Conservation (phyloP, 1,139 yeast species). For the Saccharomycopsis hybrid region DNA sequence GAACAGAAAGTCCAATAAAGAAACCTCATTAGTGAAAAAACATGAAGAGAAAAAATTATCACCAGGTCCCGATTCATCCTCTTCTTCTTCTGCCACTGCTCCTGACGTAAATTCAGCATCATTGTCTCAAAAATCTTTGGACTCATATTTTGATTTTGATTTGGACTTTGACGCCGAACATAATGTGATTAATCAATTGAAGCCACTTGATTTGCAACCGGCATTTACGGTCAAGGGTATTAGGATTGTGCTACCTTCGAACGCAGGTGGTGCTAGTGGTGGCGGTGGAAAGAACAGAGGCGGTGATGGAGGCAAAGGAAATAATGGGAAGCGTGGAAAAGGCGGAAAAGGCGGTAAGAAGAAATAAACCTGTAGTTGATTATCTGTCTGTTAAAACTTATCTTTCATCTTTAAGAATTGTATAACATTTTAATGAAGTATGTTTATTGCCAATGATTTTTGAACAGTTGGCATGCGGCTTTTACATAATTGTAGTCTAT, state of each 20-base stretch:
- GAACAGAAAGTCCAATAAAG: conserved; percentile 42
- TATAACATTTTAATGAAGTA: too few relatives aligned
- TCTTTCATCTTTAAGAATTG: too few relatives aligned
- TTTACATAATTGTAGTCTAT: too few relatives aligned
- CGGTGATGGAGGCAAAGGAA: conserved; percentile 24
- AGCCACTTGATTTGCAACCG: conserved; percentile 48
- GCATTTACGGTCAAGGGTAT: conserved; percentile 47
- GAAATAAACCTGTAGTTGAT: too few relatives aligned
- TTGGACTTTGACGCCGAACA: conserved; percentile 71
- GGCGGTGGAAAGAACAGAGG: conserved; percentile 21
- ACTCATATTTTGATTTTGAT: conserved; percentile 24
- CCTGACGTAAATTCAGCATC: too few relatives aligned
- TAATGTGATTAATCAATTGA: conserved; percentile 48
- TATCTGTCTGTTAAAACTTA: too few relatives aligned
- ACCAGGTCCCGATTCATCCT: neutral
- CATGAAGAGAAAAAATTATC: conserved; percentile 7
- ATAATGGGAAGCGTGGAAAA: conserved; percentile 4
- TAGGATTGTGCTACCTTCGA: conserved; percentile 35
- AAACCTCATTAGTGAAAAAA: conserved; percentile 35
- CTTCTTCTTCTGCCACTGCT: too few relatives aligned
- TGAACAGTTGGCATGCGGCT: too few relatives aligned
- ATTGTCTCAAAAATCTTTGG: neutral
- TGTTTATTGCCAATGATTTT: too few relatives aligned
- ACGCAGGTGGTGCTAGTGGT: conserved; percentile 23
- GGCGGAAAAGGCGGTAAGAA: neutral